Evolutionary conservation across 768 basidiomycete genomes (phyloP).

Genomic region (Rhodotorula babjevae): DNA sequence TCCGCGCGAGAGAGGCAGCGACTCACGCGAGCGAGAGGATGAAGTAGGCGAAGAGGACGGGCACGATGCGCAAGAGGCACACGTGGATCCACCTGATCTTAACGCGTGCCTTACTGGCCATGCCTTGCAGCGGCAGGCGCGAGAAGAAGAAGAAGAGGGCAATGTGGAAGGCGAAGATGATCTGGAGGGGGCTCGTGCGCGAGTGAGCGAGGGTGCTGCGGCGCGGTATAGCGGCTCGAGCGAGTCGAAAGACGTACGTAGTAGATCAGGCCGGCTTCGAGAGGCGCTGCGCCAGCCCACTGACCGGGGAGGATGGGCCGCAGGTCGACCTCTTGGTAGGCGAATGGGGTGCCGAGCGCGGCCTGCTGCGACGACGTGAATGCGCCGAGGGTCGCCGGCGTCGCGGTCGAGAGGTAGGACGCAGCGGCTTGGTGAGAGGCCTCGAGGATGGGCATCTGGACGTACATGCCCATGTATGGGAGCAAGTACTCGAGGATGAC

Average conservation of each 20-base stretch:
- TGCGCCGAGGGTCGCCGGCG: conserved; percentile 31
- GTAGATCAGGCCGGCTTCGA: background rate
- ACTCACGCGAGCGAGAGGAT: conserved; percentile 45
- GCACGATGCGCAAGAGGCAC: conserved; percentile 28
- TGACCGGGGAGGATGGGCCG: conserved; percentile 39
- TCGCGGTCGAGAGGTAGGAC: conserved; percentile 40
- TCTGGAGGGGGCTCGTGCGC: background rate
- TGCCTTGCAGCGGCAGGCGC: conserved; percentile 17
- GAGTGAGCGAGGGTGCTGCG: conserved; percentile 39
- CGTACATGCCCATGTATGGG: conserved; percentile 39
- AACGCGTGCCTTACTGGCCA: background rate
- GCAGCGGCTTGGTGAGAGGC: conserved; percentile 41
- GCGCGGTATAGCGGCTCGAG: too few relatives aligned
- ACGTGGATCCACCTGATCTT: background rate
- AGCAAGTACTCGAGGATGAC: conserved; percentile 46
- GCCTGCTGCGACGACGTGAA: conserved; percentile 43
- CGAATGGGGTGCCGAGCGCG: conserved; percentile 44
- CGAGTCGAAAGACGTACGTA: too few relatives aligned
- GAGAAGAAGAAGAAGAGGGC: conserved; percentile 34
- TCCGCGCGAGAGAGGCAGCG: background rate
- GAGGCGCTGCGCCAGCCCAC: conserved; percentile 46
- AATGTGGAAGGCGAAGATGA: conserved; percentile 46
- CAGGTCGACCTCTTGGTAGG: conserved; percentile 43
- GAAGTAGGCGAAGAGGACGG: conserved; percentile 30
- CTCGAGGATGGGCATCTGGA: conserved; percentile 30